These are phyloP conservation scores for Fomitopsis palustris DNA, from an alignment of 1,284 basidiomycete genomes.

Conservation along the genomic window DNA sequence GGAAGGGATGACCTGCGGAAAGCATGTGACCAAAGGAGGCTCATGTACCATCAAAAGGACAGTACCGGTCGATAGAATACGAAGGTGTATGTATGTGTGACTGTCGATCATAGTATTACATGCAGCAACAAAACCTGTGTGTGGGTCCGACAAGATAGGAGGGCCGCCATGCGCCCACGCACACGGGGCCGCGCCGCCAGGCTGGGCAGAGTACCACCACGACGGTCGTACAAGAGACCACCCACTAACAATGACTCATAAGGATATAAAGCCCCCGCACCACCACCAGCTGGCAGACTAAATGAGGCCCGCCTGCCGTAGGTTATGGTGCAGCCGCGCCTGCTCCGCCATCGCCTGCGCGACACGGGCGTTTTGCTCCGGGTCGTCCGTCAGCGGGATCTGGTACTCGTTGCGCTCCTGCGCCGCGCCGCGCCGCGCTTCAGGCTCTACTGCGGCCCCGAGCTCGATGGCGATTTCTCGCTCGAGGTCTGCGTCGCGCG, in stretches of 20 bases:
- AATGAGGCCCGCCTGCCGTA: conserved; percentile 61
- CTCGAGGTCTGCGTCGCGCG: conserved; percentile 18
- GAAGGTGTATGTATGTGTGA: background rate
- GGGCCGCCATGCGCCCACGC: background rate
- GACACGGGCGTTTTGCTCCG: conserved; percentile 40
- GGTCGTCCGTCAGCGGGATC: conserved; percentile 41
- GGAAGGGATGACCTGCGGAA: background rate
- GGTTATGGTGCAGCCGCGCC: conserved; percentile 52
- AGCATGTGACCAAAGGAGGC: background rate
- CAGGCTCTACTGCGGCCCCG: conserved; percentile 7
- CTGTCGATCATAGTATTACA: background rate
- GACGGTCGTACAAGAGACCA: background rate
- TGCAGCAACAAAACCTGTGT: background rate
- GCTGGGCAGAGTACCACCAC: background rate
- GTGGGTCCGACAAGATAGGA: background rate
- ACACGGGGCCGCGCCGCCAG: background rate
- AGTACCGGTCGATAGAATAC: background rate
- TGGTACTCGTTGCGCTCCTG: conserved; percentile 31
- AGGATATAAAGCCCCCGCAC: background rate
- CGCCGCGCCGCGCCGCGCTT: conserved; percentile 20
- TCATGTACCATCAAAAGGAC: background rate
- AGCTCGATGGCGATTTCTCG: conserved; percentile 13
- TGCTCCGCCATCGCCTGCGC: conserved; percentile 51
- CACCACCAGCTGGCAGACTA: conserved; percentile 3
- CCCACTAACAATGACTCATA: background rate